phyloP scores from a whole-genome alignment of 306 rosid genomes.

The Calophaca sinica region DNA sequence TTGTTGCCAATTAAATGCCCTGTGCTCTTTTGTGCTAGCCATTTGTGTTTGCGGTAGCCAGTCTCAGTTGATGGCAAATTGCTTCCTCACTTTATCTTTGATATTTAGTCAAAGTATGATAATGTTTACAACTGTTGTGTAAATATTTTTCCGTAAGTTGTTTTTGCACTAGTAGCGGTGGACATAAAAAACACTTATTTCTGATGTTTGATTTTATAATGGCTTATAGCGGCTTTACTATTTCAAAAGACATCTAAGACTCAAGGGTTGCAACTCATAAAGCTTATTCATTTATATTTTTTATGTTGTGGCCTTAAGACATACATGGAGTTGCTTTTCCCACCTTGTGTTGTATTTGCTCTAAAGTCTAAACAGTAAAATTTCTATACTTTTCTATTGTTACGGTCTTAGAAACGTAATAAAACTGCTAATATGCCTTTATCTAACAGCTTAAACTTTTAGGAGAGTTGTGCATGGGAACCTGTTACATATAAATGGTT shows the following conservation, averaged over 20 bases:
- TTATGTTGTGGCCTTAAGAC: not conserved
- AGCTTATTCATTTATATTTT: constrained; percentile 21
- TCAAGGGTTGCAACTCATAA: constrained; percentile 21
- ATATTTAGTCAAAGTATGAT: constrained; percentile 4
- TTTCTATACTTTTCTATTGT: constrained; percentile 12
- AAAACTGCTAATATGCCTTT: not conserved
- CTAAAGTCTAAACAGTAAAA: constrained; percentile 12
- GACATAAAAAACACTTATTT: not conserved
- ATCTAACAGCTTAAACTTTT: constrained; percentile 8
- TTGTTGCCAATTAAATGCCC: not conserved
- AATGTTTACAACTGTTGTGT: not conserved
- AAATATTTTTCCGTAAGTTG: not conserved
- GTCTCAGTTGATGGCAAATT: constrained; percentile 25
- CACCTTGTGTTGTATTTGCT: constrained; percentile 14
- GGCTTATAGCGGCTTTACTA: not conserved
- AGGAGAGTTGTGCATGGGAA: not conserved
- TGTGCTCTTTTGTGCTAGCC: not conserved
- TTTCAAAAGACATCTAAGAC: constrained; percentile 6
- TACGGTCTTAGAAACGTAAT: constrained; percentile 30
- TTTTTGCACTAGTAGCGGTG: constrained; percentile 15
- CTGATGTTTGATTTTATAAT: constrained; percentile 3
- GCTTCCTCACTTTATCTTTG: not conserved
- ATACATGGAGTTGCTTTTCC: constrained; percentile 12
- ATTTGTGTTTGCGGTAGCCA: constrained; percentile 20
- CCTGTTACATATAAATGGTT: constrained; percentile 7